Evolutionary conservation across 2,329 filamentous ascomycete genomes (phyloP).

Genomic region (Seiridium unicorne): DNA sequence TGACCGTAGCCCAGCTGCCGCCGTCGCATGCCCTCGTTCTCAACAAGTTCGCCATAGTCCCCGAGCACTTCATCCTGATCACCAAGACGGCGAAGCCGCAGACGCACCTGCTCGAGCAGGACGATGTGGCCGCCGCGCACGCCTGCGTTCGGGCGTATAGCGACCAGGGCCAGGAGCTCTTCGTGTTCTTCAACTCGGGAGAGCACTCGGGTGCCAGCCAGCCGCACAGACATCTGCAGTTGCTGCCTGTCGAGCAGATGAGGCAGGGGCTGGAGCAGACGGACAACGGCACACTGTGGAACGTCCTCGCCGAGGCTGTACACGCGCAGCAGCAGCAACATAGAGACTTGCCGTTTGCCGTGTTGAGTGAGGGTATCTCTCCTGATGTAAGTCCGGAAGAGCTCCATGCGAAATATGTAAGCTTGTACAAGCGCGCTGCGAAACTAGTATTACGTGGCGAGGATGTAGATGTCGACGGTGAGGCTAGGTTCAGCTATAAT

Average conservation of each 20-base stretch:
- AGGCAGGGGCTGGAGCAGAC: constrained; percentile 42
- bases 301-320: constrained; percentile 44
- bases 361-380: constrained; percentile 40
- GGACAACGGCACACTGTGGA: constrained; percentile 37
- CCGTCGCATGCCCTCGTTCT: constrained; percentile 63
- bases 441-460: constrained; percentile 14
- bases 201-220: constrained; percentile 68
- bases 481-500: constrained; percentile 62
- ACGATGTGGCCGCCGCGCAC: constrained; percentile 60
- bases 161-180: constrained; percentile 40
- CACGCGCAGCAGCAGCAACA: constrained; percentile 9
- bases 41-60: constrained; percentile 74
- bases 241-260: constrained; percentile 67
- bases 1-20: constrained; percentile 51
- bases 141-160: constrained; percentile 60
- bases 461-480: constrained; percentile 29
- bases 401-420: constrained; percentile 42
- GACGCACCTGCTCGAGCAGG: constrained; percentile 58
- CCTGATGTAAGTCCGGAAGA: constrained; percentile 31
- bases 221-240: constrained; percentile 69
- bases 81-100: constrained; percentile 65
- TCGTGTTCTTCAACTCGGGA: constrained; percentile 71
- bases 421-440: constrained; percentile 45
- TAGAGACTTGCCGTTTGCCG: constrained; percentile 37
- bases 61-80: constrained; percentile 69